Evolutionary conservation across 208 protist species (phyloP).

Genomic region (Trypanosoma lewisi): DNA sequence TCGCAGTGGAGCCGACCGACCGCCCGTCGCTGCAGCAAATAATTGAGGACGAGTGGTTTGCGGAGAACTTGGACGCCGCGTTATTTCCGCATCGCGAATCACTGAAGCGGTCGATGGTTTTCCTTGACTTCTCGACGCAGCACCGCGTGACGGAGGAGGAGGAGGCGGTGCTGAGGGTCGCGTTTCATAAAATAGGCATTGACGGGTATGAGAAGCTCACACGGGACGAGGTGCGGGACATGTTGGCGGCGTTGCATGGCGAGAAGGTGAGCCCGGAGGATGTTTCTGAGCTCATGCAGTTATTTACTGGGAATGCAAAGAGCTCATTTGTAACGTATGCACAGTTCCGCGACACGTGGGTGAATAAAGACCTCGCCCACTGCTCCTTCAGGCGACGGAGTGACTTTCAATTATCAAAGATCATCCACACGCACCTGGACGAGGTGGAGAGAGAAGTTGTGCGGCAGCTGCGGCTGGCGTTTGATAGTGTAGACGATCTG

Average conservation of each 20-base stretch:
- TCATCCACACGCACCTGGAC: constrained; percentile 74
- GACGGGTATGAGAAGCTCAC: constrained; percentile 81
- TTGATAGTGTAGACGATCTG: constrained; percentile 83
- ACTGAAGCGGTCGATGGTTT: constrained; percentile 19
- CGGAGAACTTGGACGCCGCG: constrained; percentile 39
- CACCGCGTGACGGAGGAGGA: constrained; percentile 62
- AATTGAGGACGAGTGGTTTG: constrained; percentile 86
- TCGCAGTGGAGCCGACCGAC: constrained; percentile 80
- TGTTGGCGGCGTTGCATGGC: constrained; percentile 74
- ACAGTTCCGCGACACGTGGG: constrained; percentile 86
- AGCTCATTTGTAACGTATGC: constrained; percentile 64
- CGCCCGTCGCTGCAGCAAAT: constrained; percentile 86
- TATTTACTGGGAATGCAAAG: constrained; percentile 68
- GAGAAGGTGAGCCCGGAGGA: constrained; percentile 50
- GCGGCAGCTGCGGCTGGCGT: constrained; percentile 75
- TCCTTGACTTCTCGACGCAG: constrained; percentile 64
- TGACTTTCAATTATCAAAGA: constrained; percentile 82
- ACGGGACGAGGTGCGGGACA: constrained; percentile 82
- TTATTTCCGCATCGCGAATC: constrained; percentile 63
- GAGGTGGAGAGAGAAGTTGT: constrained; percentile 73
- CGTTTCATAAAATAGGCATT: constrained; percentile 78
- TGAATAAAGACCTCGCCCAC: constrained; percentile 73
- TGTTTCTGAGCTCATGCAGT: constrained; percentile 66
- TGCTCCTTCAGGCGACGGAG: constrained; percentile 47
- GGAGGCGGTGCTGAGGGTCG: constrained; percentile 60